Evolutionary conservation across 2,329 filamentous ascomycete species (phyloP).

Genomic region (Diatrype stigma): DNA sequence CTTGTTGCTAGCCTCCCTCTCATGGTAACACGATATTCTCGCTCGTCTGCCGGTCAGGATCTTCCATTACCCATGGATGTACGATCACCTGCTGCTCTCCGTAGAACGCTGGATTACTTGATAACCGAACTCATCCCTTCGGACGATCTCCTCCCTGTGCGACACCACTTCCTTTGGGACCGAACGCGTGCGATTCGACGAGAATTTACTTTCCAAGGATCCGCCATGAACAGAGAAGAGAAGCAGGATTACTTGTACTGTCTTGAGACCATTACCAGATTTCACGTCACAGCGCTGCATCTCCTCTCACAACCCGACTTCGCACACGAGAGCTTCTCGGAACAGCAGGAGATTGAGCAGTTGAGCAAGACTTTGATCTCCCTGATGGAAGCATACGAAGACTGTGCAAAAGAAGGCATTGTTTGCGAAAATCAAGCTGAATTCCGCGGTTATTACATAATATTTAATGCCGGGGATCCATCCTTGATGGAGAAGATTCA

Average conservation of each 20-base stretch:
- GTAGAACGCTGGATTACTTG: constrained; percentile 59
- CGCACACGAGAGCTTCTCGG: constrained; percentile 56
- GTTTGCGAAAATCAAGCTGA: constrained; percentile 60
- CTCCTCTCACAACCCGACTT: constrained; percentile 55
- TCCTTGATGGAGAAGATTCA: constrained; percentile 52
- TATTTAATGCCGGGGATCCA: constrained; percentile 58
- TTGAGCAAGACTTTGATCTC: constrained; percentile 62
- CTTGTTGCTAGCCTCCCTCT: constrained; percentile 43
- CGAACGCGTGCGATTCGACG: constrained; percentile 63
- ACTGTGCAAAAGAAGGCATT: constrained; percentile 56
- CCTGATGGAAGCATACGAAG: constrained; percentile 62
- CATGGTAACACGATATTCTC: constrained; percentile 65
- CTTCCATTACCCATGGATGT: constrained; percentile 66
- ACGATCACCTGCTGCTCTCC: constrained; percentile 54
- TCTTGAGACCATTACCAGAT: constrained; percentile 62
- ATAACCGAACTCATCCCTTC: constrained; percentile 54
- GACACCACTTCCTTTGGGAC: constrained; percentile 66
- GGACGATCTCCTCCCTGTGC: constrained; percentile 49
- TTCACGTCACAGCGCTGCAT: constrained; percentile 63
- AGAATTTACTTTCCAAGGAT: constrained; percentile 63
- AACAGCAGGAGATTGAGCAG: constrained; percentile 66
- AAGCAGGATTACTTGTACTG: constrained; percentile 58
- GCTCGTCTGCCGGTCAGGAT: constrained; percentile 65
- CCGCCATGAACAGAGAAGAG: constrained; percentile 53
- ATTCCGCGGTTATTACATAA: constrained; percentile 61